These are phyloP conservation scores for Taiozyma onychis DNA, from an alignment of 1,139 yeast species.

Conservation along the genomic window DNA sequence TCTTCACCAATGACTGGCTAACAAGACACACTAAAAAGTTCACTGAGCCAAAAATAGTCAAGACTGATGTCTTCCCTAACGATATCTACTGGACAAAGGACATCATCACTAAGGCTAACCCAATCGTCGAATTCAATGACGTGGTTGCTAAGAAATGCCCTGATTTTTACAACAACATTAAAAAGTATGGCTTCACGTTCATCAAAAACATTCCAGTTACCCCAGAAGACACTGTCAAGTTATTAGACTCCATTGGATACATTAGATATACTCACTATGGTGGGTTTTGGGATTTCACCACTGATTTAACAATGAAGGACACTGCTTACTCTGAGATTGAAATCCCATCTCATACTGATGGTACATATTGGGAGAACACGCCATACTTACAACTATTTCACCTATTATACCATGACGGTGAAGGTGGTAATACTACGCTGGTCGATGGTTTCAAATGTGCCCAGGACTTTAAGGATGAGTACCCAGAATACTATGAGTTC, in stretches of 20 bases:
- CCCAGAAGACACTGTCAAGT: conserved; percentile 55
- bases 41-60: conserved; percentile 29
- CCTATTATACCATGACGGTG: conserved; percentile 51
- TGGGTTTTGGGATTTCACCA: conserved; percentile 77
- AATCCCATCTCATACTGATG: conserved; percentile 67
- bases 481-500: conserved; percentile 52
- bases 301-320: conserved; percentile 65
- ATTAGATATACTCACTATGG: conserved; percentile 75
- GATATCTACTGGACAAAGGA: conserved; percentile 43
- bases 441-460: conserved; percentile 71
- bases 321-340: conserved; percentile 72
- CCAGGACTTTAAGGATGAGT: conserved; percentile 36
- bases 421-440: conserved; percentile 69
- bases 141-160: conserved; percentile 23
- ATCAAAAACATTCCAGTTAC: conserved; percentile 58
- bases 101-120: conserved; percentile 38
- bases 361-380: conserved; percentile 74
- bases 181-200: conserved; percentile 58
- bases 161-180: conserved; percentile 56
- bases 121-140: conserved; percentile 44
- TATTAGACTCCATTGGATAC: conserved; percentile 57
- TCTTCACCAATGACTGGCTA: conserved; percentile 48
- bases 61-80: conserved; percentile 20
- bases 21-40: conserved; percentile 56
- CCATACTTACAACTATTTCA: conserved; percentile 75